Evolutionary conservation across 257 asterid species (phyloP), one percentile per base, ranked within the genome.

Genomic region (Voacanga thouarsii): DNA sequence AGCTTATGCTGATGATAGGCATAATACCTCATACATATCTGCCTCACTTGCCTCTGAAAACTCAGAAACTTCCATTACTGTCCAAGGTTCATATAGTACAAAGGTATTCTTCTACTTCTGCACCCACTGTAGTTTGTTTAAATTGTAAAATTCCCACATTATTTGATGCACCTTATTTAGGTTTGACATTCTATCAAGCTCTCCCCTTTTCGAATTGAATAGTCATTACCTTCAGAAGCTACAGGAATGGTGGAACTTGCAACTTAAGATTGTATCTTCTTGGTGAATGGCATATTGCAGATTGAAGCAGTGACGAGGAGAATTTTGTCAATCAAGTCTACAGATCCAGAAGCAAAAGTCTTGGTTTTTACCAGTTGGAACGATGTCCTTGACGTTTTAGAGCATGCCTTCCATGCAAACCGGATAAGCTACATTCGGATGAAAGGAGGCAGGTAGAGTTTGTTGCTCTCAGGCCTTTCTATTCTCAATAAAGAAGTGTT

Each of bases 371-470:
- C 96, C 71, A 95, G 98, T 84, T 95, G 99, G 99, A 88, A 89
- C 78, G 99, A 95, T 82, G 99, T 93, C 71, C 98, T 95, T 80
- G 99, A 95, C 83, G 99, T 95, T 83, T 84, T 95, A 76, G 97
- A 91, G 80, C 99, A 95, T 85, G 99, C 98, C 60, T 90, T 95
- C 74, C 68, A 81, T 53, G 91, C 98, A 78, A 95, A 95, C 81
- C 53, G 64, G 76, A 91, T 95, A 86, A 92, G 91, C 86, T 88
- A 83, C 74, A 78, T 89, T 73, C 84, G 99, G 87, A 95, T 95
- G 99, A 89, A 91, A 85, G 99, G 99, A 74, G 99, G 99, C 88
- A 95, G 98, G 99, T 93, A 69, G 68, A 74, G 21, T n/a, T 75
- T 74, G n/a, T 24, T 33, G 53, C 5, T 37, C 71, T 66, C 45